These are phyloP conservation scores for Tremellales sp. DNA, from an alignment of 1,284 basidiomycete species.

Conservation along the genomic window DNA sequence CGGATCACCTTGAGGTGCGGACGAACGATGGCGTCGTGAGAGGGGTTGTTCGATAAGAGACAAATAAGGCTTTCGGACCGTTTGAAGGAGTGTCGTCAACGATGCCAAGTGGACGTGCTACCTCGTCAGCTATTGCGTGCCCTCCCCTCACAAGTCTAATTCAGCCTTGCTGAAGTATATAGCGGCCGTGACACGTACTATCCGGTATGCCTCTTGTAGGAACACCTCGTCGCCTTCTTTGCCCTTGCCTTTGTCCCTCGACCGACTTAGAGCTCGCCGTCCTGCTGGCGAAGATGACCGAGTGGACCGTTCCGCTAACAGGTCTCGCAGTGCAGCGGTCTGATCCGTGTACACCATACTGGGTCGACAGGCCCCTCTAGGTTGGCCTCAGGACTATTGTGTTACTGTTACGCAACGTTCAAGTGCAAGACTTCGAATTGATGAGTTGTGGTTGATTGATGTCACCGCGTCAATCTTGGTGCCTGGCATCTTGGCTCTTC, in stretches of 20 bases:
- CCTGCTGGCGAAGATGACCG: background rate
- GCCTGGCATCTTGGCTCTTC: too few relatives aligned
- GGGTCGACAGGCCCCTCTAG: too few relatives aligned
- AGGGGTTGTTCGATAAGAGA: slow-evolving; percentile 32
- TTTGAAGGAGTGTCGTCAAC: slow-evolving; percentile 27
- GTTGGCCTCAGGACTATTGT: too few relatives aligned
- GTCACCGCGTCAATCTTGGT: too few relatives aligned
- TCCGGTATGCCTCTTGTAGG: slow-evolving; percentile 45
- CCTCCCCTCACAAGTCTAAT: too few relatives aligned
- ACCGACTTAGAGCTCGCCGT: background rate
- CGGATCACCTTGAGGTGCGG: slow-evolving; percentile 6
- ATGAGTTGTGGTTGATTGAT: too few relatives aligned
- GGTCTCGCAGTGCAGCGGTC: background rate
- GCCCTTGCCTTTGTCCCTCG: slow-evolving; percentile 17
- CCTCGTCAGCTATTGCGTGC: too few relatives aligned
- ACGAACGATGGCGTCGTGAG: slow-evolving; percentile 16
- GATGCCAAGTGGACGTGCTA: slow-evolving; percentile 43
- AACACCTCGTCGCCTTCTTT: slow-evolving; percentile 37
- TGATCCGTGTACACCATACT: background rate
- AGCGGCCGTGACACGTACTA: slow-evolving; percentile 26
- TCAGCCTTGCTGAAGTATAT: background rate
- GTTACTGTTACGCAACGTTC: too few relatives aligned
- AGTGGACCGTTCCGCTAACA: background rate
- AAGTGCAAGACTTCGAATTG: too few relatives aligned
- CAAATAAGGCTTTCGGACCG: slow-evolving; percentile 46